Evolutionary conservation across 2,329 filamentous ascomycete species (phyloP).

Genomic region (Fusarium decemcellulare): DNA sequence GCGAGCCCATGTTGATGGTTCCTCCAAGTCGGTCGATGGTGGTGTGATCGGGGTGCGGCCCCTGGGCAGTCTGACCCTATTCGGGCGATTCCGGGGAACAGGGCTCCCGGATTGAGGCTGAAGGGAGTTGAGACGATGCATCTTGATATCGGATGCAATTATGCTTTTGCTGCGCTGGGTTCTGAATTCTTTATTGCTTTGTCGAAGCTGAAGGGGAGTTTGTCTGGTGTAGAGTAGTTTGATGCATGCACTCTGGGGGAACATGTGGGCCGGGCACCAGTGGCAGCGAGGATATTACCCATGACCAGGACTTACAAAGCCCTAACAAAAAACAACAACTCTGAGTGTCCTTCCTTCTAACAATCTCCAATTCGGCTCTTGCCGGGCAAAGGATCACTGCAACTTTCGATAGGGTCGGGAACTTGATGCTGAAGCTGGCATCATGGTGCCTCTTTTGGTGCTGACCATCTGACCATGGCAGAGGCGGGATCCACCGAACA

Average conservation of each 20-base stretch:
- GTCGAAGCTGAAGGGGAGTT: neutral
- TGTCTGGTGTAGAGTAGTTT: neutral
- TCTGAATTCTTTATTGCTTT: neutral
- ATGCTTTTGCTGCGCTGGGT: neutral
- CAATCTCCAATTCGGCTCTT: slow-evolving; percentile 25
- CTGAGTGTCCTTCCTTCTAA: neutral
- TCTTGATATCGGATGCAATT: neutral
- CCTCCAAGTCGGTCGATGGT: slow-evolving; percentile 39
- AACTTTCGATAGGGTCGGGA: slow-evolving; percentile 22
- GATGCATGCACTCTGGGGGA: slow-evolving; percentile 10
- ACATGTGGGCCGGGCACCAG: slow-evolving; percentile 12
- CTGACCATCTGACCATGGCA: slow-evolving; percentile 38
- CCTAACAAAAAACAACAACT: neutral
- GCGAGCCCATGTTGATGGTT: slow-evolving; percentile 10
- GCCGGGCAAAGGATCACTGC: slow-evolving; percentile 19
- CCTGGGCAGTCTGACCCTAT: slow-evolving; percentile 41
- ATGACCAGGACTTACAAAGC: neutral
- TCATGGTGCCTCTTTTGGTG: slow-evolving; percentile 34
- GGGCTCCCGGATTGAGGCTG: slow-evolving; percentile 10
- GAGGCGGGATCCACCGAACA: slow-evolving; percentile 37
- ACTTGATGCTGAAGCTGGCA: slow-evolving; percentile 26
- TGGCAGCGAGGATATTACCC: neutral
- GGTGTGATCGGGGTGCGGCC: slow-evolving; percentile 37
- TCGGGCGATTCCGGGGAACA: slow-evolving; percentile 40
- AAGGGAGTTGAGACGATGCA: neutral